Base-by-base conservation (phyloP, 1,284 basidiomycete species). In the Singerocomus inundabilis region DNA sequence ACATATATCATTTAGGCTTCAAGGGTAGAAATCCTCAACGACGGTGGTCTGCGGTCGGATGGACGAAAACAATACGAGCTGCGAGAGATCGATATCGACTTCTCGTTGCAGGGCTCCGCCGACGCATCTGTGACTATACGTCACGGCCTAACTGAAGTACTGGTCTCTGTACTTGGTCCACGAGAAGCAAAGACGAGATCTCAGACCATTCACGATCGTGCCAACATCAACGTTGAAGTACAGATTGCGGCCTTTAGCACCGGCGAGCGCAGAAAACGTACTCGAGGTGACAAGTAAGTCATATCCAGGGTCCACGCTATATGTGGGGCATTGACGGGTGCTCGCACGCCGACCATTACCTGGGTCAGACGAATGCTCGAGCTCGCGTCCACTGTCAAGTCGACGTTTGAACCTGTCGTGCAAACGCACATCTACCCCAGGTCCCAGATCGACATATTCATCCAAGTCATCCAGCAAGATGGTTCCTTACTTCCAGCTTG, bases 371-470 rank as follows among this genome's bases (percentile, higher is more conserved):
- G 94, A 16, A 80, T 92, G 50, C 76, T 93, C 51, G 96, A 99
- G 70, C 79, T 98, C 53, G 90, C 87, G 2, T 79, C 91, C 2
- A 84, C 87, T 12, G 85, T 99, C 57, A 89, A 93, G 70, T 87
- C 91, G 33, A 98, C 96, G 0, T 98, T 99, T 62, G 94, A 98
- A 66, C 93, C 95, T 36, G 92, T 97, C 46, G 82, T 99, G 34
- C 90, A 95, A 66, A 88, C 89, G 2, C 82, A 82, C 56, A 79
- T 98, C 42, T 98, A 96, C 70, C 96, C 96, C 7, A 86, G 96
- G 45, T 91, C 91, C 28, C 85, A 95, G 67, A 96, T 99, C 67
- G 91, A 97, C 70, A 87, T 99, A 53, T 91, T 88, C 69, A 79
- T 99, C 11, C 92, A 96, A 67, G 87, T 99, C 29, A 74, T 97